Base-by-base conservation (phyloP, 192 early-diverging fungal species). In the Podila verticillata region DNA sequence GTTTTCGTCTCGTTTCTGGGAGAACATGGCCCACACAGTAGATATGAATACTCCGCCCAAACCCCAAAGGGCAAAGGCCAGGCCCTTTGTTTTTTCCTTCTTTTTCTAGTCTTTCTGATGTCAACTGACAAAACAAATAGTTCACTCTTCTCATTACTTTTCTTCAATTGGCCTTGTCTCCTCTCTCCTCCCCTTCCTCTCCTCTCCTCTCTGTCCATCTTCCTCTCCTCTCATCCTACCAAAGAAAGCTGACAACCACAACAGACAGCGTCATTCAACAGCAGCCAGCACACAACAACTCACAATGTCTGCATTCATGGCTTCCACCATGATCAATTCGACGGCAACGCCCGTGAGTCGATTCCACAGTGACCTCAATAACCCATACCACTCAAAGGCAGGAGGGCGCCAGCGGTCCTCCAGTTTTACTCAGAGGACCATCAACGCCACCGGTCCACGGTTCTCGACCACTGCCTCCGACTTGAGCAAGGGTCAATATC, bases 341-440 rank as follows among this genome's bases (percentile, higher is more conserved):
- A 65, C 74, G 3, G 63, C 72, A 7, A 54, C 20, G 1, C 49
- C 77, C 32, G 65, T 80, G 22, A 70, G 70, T 51, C 65, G 77
- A 54, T 60, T 80, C 30, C 70, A 80, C 24, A 48, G 24, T 13
- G 28, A 70, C 49, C 31, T 31, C 63, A 64, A 35, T 28, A 48
- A 48, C 44, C 3, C 24, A 31, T 24, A 36, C 28, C 44, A 48
- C 3, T 48, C 24, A 34, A 47, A 63, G 39, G 4, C 57, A 24
- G 39, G 29, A 4, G 68, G 63, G 26, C 54, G 77, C 5, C 77
- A 80, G 56, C 77, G 77, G 1, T 80, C 77, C 3, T 80, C 77
- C 26, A 72, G 70, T 47, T 63, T 80, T 15, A 36, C 28, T 6
- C 32, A 49, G 19, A 30, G 5, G 12, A 15, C 63, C 20, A 44